Evolutionary conservation across 768 basidiomycete species (phyloP).

Genomic region (Psilocybe azurescens): DNA sequence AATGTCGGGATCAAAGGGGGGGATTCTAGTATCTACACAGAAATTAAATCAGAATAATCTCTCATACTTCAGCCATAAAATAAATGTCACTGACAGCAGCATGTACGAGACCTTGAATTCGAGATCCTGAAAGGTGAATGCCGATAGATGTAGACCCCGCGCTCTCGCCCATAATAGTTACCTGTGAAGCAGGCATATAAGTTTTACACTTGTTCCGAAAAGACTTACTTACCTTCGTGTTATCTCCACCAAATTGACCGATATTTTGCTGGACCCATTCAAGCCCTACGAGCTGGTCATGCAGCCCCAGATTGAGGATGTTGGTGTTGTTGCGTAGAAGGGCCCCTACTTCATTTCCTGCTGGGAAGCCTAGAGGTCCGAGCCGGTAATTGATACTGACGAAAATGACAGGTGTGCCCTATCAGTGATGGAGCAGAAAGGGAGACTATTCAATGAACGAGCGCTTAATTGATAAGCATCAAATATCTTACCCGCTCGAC

Average conservation of each 20-base stretch:
- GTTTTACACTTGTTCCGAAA: not conserved
- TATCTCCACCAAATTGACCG: constrained; percentile 58
- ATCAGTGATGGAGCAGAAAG: no score
- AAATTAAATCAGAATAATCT: not conserved
- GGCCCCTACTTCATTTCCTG: constrained; percentile 33
- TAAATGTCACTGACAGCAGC: constrained; percentile 28
- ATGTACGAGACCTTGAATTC: constrained; percentile 31
- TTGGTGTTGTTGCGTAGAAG: not conserved
- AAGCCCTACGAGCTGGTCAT: constrained; percentile 48
- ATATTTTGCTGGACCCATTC: constrained; percentile 64
- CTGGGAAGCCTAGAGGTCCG: constrained; percentile 48
- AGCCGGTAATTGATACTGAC: constrained; percentile 44
- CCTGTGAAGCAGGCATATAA: constrained; percentile 27
- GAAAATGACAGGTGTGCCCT: constrained; percentile 46
- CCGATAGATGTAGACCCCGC: constrained; percentile 50
- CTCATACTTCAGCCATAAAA: not conserved
- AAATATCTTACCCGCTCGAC: constrained; percentile 27
- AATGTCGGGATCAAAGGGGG: constrained; percentile 35
- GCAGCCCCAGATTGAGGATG: constrained; percentile 45
- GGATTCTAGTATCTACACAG: constrained; percentile 41
- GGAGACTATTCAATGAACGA: not conserved
- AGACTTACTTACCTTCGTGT: constrained; percentile 21
- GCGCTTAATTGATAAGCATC: not conserved
- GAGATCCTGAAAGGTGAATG: constrained; percentile 36
- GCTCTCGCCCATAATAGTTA: constrained; percentile 55